Conservation (phyloP, 108 stramenopile species). For the Schizochytrium sp. region DNA sequence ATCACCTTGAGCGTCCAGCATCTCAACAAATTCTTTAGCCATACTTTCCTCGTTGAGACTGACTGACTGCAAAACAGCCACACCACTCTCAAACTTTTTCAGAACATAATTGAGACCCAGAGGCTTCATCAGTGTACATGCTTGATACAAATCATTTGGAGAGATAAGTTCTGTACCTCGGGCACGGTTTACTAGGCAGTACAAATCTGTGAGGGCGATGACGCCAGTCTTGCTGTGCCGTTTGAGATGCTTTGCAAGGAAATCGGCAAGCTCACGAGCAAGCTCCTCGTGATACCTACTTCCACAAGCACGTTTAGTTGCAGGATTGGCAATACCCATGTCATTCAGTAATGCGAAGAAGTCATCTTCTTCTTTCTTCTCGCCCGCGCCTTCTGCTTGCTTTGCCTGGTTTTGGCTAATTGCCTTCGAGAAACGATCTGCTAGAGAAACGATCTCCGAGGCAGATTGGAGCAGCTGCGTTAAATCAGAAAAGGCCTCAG, state of each 20-base stretch:
- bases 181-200: constrained; percentile 88
- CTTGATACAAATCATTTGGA: constrained; percentile 91
- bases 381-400: not conserved
- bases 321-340: constrained; percentile 94
- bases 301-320: constrained; percentile 83
- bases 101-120: constrained; percentile 84
- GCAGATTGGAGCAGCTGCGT: constrained; percentile 14
- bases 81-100: constrained; percentile 84
- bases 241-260: constrained; percentile 82
- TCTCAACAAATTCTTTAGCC: constrained; percentile 60
- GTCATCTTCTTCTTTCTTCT: constrained; percentile 56
- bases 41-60: constrained; percentile 74
- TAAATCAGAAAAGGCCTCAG: constrained; percentile 57
- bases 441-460: constrained; percentile 11
- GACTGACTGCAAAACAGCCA: constrained; percentile 87
- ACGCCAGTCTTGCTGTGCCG: constrained; percentile 66
- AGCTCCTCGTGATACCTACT: constrained; percentile 85
- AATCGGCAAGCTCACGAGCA: constrained; percentile 94
- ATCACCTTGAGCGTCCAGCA: constrained; percentile 63
- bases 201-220: constrained; percentile 76
- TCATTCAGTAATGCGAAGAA: constrained; percentile 73
- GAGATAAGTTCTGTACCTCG: constrained; percentile 94
- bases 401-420: constrained; percentile 48
- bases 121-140: constrained; percentile 78
- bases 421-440: constrained; percentile 49